Evolutionary conservation across 352 stramenopile species (phyloP).

Genomic region (Thraustochytrium striatum): DNA sequence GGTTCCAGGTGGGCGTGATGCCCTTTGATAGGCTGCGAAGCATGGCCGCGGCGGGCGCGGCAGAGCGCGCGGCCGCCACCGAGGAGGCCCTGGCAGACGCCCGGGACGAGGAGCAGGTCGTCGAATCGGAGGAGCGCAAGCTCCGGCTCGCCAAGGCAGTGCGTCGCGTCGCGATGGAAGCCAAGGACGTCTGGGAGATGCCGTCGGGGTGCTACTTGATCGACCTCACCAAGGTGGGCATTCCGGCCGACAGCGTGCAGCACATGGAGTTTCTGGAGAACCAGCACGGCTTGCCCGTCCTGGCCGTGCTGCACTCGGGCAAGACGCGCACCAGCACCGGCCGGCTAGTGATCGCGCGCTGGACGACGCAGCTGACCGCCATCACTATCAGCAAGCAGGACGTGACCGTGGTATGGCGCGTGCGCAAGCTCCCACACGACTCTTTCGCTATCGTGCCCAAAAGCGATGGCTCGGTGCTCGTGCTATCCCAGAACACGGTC

Average conservation of each 20-base stretch:
- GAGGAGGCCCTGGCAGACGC: not conserved
- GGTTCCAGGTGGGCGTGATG: conserved; percentile 26
- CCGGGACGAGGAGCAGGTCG: not conserved
- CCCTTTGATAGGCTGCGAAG: conserved; percentile 22
- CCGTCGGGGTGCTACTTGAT: conserved; percentile 21
- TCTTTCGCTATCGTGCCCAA: conserved; percentile 14
- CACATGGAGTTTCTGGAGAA: conserved; percentile 19
- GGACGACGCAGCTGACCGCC: conserved; percentile 25
- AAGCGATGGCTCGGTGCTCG: not conserved
- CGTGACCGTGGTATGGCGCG: conserved; percentile 34
- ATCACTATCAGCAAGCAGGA: conserved; percentile 44
- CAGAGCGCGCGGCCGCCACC: not conserved
- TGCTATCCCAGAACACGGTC: conserved; percentile 32
- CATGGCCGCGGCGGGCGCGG: not conserved
- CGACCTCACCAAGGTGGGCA: conserved; percentile 11
- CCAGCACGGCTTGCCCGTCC: conserved; percentile 20
- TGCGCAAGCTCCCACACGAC: conserved; percentile 28
- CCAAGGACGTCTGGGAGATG: conserved; percentile 43
- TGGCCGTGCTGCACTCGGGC: conserved; percentile 13
- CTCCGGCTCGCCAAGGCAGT: conserved; percentile 4
- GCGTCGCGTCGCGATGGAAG: conserved; percentile 19
- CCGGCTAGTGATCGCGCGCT: not conserved
- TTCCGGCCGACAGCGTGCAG: not conserved
- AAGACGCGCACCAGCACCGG: not conserved
- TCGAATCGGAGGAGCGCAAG: not conserved